Percentiles rank a stretch among this genome's conserved stretches.
Evolutionary conservation across 768 basidiomycete genomes (phyloP).

Genomic region (Leccinum subtestaceum): DNA sequence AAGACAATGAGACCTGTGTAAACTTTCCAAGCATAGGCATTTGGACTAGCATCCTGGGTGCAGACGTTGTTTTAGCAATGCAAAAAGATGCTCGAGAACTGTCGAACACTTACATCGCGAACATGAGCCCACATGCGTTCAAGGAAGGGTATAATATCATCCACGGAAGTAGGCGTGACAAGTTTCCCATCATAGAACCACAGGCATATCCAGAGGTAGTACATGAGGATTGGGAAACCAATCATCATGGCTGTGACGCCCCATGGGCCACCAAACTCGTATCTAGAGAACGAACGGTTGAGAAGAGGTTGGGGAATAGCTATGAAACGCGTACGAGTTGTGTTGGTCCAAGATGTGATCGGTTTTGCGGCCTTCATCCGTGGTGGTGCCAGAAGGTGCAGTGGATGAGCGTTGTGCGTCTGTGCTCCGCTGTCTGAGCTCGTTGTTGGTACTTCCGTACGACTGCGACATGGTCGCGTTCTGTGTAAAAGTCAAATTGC

Average conservation of each 20-base stretch:
- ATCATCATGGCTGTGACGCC: constrained; percentile 93
- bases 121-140: constrained; percentile 83
- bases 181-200: constrained; percentile 92
- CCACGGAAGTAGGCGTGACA: constrained; percentile 61
- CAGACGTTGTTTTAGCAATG: neutral
- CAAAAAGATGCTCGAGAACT: neutral
- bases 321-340: constrained; percentile 41
- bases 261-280: constrained; percentile 94
- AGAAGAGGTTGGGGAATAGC: neutral
- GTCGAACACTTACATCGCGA: constrained; percentile 52
- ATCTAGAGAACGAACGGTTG: constrained; percentile 44
- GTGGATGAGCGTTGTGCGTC: constrained; percentile 16
- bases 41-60: constrained; percentile 85
- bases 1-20: constrained; percentile 86
- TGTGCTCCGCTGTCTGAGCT: constrained; percentile 32
- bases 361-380: constrained; percentile 69
- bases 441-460: constrained; percentile 22
- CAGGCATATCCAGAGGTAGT: constrained; percentile 97
- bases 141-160: constrained; percentile 77
- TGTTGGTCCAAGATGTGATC: constrained; percentile 77
- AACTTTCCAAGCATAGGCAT: constrained; percentile 82
- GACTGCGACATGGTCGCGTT: constrained; percentile 25
- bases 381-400: constrained; percentile 33
- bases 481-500: constrained; percentile 11
- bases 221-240: constrained; percentile 94